Evolutionary conservation across 805 yeast species (phyloP).

Genomic region (Sungouiozyma intestinalis): DNA sequence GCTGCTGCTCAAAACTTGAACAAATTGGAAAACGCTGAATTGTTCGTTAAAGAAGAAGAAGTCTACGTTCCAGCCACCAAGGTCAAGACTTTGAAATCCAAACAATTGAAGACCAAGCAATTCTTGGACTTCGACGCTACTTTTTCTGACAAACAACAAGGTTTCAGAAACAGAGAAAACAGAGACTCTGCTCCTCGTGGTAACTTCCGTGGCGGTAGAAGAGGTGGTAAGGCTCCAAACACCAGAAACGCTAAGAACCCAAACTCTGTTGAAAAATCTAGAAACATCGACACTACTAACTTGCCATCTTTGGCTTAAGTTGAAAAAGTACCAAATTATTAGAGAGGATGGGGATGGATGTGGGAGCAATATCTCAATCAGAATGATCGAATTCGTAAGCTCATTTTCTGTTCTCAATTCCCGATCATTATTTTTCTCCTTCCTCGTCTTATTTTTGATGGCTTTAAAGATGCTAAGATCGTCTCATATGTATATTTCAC

Average conservation of each 20-base stretch:
- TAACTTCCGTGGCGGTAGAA: conserved; percentile 29
- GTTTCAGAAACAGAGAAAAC: conserved; percentile 17
- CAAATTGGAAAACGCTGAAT: conserved; percentile 37
- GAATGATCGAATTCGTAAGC: no score
- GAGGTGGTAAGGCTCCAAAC: conserved; percentile 24
- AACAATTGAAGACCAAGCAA: conserved; percentile 74
- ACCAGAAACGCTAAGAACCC: conserved; percentile 12
- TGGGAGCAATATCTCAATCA: no score
- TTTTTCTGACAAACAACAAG: conserved; percentile 42
- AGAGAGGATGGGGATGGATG: no score
- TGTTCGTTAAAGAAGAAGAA: conserved; percentile 56
- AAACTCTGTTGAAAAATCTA: conserved; percentile 25
- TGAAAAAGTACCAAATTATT: no score
- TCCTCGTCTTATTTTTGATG: not conserved
- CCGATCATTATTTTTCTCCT: not conserved
- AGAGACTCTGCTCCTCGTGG: conserved; percentile 14
- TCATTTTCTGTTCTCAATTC: no score
- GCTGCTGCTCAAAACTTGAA: conserved; percentile 29
- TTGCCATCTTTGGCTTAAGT: conserved; percentile 58
- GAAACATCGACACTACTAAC: conserved; percentile 47
- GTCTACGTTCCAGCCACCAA: conserved; percentile 48
- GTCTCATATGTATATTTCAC: not conserved
- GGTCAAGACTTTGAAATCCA: conserved; percentile 57
- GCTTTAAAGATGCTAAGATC: not conserved
- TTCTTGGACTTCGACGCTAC: conserved; percentile 64